Base-by-base conservation (phyloP, 306 rosid species). In the Macrotyloma uniflorum region DNA sequence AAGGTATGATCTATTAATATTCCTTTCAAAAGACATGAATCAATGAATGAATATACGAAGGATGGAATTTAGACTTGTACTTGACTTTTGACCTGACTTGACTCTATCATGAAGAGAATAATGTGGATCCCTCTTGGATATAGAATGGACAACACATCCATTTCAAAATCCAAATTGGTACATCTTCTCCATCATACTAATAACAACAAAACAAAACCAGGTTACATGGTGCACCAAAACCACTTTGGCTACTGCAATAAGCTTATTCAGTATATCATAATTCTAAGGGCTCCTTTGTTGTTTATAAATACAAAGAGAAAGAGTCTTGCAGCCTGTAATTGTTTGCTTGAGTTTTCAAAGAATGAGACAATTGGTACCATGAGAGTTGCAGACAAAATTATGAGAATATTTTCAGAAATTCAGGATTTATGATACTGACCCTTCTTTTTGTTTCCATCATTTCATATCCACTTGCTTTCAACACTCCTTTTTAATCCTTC, bases 401-500 rank as follows among this genome's bases (percentile, higher is more conserved):
- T 19, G 45, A 24, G 80, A 74, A 54, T 83, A 59, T 77, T 70
- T 67, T 69, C 43, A 76, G 82, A 67, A 80, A 74, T 22, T 47
- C 54, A 26, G 22, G 55, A 14, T 43, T 22, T 24, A 46, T 20
- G 71, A 79, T 76, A 35, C 33, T 16, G 63, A 63, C 71, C 78
- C 46, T 72, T 35, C 0, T 33, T 72, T 72, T 51, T 53, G 51
- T 53, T 72, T 35, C 15, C 22, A 10, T 53, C 59, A 20, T 53
- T 20, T 13, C 13, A 74, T 70, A 23, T 68, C 15, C 63, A 69
- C 71, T 57, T 77, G 79, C 87, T 77, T 89, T 84, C 83, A 87
- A 85, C 83, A 83, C 3, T 84, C 64, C 16, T n/a, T 19, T 5
- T 5, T 26, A 26, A 26, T 26, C 33, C 33, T 30, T 30, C 33